phyloP scores from a whole-genome alignment of 2,329 filamentous ascomycete genomes.

The Microsporum audouinii region DNA sequence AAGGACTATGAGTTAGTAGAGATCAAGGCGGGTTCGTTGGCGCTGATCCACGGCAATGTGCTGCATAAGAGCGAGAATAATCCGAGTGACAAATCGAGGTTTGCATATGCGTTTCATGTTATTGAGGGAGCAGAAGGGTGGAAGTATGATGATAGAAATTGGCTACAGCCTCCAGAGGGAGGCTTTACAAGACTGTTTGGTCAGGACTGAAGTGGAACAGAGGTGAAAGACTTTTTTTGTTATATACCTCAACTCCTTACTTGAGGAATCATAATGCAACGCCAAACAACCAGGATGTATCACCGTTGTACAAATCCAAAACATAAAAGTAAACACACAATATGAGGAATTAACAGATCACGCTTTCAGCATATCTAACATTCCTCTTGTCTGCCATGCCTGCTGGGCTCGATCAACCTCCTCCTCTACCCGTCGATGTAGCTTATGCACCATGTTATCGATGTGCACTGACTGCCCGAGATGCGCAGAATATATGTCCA shows the following conservation, averaged over 20 bases:
- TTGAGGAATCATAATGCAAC: not conserved
- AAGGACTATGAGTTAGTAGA: constrained; percentile 66
- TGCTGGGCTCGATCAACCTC: constrained; percentile 76
- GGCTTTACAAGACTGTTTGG: constrained; percentile 62
- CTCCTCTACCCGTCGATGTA: constrained; percentile 59
- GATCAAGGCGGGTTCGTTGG: constrained; percentile 80
- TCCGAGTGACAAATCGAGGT: constrained; percentile 68
- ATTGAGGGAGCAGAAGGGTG: constrained; percentile 64
- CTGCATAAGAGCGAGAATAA: constrained; percentile 96
- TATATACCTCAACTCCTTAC: not conserved
- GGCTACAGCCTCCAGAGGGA: constrained; percentile 72
- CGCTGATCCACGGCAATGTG: constrained; percentile 90
- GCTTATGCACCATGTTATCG: constrained; percentile 54
- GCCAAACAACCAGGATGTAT: not conserved
- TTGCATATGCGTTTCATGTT: constrained; percentile 95
- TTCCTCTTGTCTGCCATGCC: constrained; percentile 70
- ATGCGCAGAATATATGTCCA: constrained; percentile 80
- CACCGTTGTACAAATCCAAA: not conserved
- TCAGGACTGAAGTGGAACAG: not conserved
- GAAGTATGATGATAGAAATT: constrained; percentile 76
- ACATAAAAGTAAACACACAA: not conserved
- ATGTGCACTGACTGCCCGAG: constrained; percentile 63
- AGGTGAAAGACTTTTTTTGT: not conserved
- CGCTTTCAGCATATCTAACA: constrained; percentile 62
- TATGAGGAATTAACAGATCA: not conserved